Percentiles rank a stretch among this genome's conserved stretches.
Conservation (phyloP, 371 early-diverging fungal species). For the Homolaphlyctis polyrhiza region DNA sequence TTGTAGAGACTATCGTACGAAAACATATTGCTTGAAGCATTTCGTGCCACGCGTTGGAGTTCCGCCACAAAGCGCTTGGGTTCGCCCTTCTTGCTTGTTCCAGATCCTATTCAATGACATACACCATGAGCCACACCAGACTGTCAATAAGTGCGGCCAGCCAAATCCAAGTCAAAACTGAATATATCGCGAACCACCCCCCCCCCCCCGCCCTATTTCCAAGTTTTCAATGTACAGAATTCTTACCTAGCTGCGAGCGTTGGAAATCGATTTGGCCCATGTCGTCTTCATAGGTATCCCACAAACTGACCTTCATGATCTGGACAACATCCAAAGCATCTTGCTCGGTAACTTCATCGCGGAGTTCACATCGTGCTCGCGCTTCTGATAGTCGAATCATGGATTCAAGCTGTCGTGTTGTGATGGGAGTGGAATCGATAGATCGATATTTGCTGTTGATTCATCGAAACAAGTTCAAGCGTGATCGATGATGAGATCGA, state of each 20-base stretch:
- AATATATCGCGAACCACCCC: too few species aligned
- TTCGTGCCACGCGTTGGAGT: slow-evolving; percentile 46
- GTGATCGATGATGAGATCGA: background rate
- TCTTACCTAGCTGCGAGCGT: slow-evolving; percentile 37
- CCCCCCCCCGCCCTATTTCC: too few species aligned
- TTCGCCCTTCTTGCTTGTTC: slow-evolving; percentile 44
- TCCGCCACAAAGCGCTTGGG: slow-evolving; percentile 54
- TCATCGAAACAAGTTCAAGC: background rate
- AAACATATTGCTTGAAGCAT: slow-evolving; percentile 51
- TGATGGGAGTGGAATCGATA: slow-evolving; percentile 65
- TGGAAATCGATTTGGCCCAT: slow-evolving; percentile 45
- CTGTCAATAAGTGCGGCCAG: too few species aligned
- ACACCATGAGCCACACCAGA: background rate
- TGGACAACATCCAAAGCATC: slow-evolving; percentile 69
- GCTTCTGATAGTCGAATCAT: slow-evolving; percentile 99
- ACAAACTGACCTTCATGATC: slow-evolving; percentile 50
- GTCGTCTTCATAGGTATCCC: slow-evolving; percentile 53
- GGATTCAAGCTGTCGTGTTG: slow-evolving; percentile 98
- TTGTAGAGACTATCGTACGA: slow-evolving; percentile 48
- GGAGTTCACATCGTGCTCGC: slow-evolving; percentile 76
- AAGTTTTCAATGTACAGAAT: background rate
- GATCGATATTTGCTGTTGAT: slow-evolving; percentile 60
- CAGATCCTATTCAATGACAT: slow-evolving; percentile 36
- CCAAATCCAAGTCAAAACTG: too few species aligned
- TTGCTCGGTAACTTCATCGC: slow-evolving; percentile 47